Conservation (phyloP, 2,329 filamentous ascomycete species). For the Sporothrix brasiliensis region DNA sequence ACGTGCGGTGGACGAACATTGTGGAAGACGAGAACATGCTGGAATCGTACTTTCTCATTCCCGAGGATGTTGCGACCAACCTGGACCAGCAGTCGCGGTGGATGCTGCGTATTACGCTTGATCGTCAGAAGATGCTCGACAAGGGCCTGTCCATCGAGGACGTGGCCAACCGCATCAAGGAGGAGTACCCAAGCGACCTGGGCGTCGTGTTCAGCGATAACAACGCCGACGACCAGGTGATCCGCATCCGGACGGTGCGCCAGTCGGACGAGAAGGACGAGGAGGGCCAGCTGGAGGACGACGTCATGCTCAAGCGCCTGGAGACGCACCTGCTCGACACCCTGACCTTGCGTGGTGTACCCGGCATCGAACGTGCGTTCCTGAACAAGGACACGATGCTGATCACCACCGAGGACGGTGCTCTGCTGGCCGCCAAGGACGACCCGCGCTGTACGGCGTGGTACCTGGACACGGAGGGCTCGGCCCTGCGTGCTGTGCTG, state of each 20-base stretch:
- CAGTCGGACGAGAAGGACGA: slow-evolving; percentile 74
- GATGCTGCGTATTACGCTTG: slow-evolving; percentile 90
- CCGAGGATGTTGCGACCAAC: slow-evolving; percentile 68
- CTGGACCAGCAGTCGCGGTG: slow-evolving; percentile 84
- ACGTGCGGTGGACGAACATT: slow-evolving; percentile 82
- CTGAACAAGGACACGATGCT: slow-evolving; percentile 78
- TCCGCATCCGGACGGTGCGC: slow-evolving; percentile 82
- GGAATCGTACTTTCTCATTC: slow-evolving; percentile 93
- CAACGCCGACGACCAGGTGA: slow-evolving; percentile 92
- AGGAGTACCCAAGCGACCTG: slow-evolving; percentile 80
- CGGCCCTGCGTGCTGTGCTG: slow-evolving; percentile 80
- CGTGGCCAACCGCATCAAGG: slow-evolving; percentile 85
- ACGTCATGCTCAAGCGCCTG: slow-evolving; percentile 88
- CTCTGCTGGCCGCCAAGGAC: slow-evolving; percentile 72
- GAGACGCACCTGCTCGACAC: slow-evolving; percentile 90
- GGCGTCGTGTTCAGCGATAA: slow-evolving; percentile 97
- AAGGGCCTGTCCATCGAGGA: slow-evolving; percentile 91
- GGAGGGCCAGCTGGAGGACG: slow-evolving; percentile 70
- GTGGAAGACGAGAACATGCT: slow-evolving; percentile 90
- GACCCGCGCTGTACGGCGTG: slow-evolving; percentile 82
- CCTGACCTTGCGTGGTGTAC: slow-evolving; percentile 85
- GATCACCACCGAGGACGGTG: slow-evolving; percentile 68
- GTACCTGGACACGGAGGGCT: slow-evolving; percentile 94
- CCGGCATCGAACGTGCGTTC: slow-evolving; percentile 88
- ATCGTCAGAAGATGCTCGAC: slow-evolving; percentile 91